Evolutionary conservation across 345 rosid genomes (phyloP).

Genomic region (Aurinia saxatilis): DNA sequence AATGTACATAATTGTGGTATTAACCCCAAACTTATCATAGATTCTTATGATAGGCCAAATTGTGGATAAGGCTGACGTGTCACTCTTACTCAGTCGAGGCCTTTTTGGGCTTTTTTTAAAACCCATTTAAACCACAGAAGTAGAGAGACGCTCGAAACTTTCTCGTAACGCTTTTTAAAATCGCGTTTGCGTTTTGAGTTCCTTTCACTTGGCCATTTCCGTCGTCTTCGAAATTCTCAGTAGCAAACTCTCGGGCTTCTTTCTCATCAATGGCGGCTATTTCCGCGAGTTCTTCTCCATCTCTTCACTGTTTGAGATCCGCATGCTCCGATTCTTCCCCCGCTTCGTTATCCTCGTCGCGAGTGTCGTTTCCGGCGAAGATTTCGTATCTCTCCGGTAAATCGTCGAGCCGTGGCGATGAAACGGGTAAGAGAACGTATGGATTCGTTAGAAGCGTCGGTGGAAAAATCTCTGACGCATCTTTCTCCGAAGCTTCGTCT

Average conservation of each 20-base stretch:
- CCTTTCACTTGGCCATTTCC: not conserved
- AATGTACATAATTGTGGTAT: no score
- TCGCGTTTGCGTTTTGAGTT: not conserved
- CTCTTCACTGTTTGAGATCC: constrained; percentile 12
- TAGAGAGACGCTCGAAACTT: not conserved
- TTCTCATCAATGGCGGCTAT: constrained; percentile 36
- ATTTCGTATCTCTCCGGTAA: not conserved
- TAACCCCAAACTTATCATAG: not conserved
- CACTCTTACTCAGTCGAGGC: not conserved
- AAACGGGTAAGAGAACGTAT: constrained; percentile 14
- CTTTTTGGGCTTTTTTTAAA: constrained; percentile 10
- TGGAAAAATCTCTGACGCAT: constrained; percentile 23
- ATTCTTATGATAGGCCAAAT: no score
- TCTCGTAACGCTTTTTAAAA: no score
- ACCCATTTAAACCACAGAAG: not conserved
- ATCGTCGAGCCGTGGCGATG: not conserved
- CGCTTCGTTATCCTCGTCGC: constrained; percentile 8
- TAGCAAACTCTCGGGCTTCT: not conserved
- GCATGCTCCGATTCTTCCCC: constrained; percentile 15
- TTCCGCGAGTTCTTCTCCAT: constrained; percentile 9
- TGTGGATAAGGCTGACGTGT: constrained; percentile 12
- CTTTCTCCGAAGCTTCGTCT: constrained; percentile 28
- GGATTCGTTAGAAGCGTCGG: constrained; percentile 30
- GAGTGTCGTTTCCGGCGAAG: constrained; percentile 20
- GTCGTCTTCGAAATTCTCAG: constrained; percentile 8